These are phyloP conservation scores for Strobilomyces confusus DNA, from an alignment of 768 basidiomycete genomes.

Conservation along the genomic window DNA sequence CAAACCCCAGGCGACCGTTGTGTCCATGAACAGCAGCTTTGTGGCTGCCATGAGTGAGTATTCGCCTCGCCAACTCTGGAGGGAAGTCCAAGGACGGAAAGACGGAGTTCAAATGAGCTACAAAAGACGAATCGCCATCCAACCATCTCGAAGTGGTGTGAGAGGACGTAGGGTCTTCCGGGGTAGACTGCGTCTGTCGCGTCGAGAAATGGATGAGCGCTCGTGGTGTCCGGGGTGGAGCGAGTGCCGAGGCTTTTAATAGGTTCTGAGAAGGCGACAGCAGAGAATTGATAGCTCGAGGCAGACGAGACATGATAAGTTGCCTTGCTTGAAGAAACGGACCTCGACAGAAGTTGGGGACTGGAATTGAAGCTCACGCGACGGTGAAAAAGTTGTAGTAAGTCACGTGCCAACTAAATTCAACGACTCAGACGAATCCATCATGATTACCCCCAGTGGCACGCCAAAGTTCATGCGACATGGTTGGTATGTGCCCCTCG, in stretches of 20 bases:
- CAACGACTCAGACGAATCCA: too few species aligned
- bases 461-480: constrained; percentile 9
- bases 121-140: constrained; percentile 29
- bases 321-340: neutral
- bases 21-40: constrained; percentile 60
- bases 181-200: neutral
- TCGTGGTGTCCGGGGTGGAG: constrained; percentile 15
- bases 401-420: constrained; percentile 20
- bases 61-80: constrained; percentile 62
- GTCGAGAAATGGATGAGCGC: constrained; percentile 12
- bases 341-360: neutral
- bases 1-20: constrained; percentile 67
- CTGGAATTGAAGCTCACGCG: constrained; percentile 7
- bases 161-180: constrained; percentile 4
- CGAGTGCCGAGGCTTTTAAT: constrained; percentile 10
- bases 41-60: constrained; percentile 79
- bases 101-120: constrained; percentile 56
- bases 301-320: constrained; percentile 21
- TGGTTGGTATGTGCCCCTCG: constrained; percentile 13
- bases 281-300: constrained; percentile 10
- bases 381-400: constrained; percentile 7
- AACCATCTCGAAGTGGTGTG: neutral
- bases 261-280: constrained; percentile 10
- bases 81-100: constrained; percentile 70
- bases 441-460: neutral